Evolutionary conservation across 1,139 yeast species (phyloP).

Genomic region (Suhomyces ambrosiae): DNA sequence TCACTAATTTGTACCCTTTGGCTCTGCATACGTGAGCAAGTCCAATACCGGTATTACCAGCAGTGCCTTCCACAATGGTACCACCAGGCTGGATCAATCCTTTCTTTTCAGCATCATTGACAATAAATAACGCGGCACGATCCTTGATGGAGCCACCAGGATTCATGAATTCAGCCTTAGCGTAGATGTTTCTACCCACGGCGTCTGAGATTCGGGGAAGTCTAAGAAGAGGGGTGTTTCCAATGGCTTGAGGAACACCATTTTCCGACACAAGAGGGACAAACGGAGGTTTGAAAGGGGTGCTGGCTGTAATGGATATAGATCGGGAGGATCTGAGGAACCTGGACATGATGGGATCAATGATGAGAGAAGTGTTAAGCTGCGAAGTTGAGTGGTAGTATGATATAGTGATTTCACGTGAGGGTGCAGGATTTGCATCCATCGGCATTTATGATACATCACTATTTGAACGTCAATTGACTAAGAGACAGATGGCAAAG

Average conservation of each 20-base stretch:
- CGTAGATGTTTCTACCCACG: slow-evolving; percentile 76
- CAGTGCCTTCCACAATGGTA: slow-evolving; percentile 52
- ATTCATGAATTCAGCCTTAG: slow-evolving; percentile 89
- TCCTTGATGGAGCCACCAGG: slow-evolving; percentile 96
- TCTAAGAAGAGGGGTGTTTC: slow-evolving; percentile 80
- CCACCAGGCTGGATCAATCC: slow-evolving; percentile 74
- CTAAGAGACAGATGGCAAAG: no score
- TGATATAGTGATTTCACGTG: no score
- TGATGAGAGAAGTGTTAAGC: no score
- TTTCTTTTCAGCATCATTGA: slow-evolving; percentile 74
- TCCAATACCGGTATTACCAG: slow-evolving; percentile 84
- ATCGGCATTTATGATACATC: no score
- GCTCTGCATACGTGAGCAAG: slow-evolving; percentile 86
- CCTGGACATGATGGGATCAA: slow-evolving; percentile 7
- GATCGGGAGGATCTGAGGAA: slow-evolving; percentile 11
- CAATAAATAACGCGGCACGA: slow-evolving; percentile 79
- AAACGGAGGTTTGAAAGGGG: slow-evolving; percentile 43
- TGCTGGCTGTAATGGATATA: slow-evolving; percentile 26
- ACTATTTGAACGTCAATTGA: no score
- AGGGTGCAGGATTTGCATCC: no score
- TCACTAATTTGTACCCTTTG: slow-evolving; percentile 79
- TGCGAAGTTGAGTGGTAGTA: no score
- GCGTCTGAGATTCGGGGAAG: slow-evolving; percentile 62
- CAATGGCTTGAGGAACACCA: slow-evolving; percentile 78
- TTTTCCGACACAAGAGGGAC: slow-evolving; percentile 61